Evolutionary conservation across 2,329 filamentous ascomycete species (phyloP).

Genomic region (Aureobasidium sp.): DNA sequence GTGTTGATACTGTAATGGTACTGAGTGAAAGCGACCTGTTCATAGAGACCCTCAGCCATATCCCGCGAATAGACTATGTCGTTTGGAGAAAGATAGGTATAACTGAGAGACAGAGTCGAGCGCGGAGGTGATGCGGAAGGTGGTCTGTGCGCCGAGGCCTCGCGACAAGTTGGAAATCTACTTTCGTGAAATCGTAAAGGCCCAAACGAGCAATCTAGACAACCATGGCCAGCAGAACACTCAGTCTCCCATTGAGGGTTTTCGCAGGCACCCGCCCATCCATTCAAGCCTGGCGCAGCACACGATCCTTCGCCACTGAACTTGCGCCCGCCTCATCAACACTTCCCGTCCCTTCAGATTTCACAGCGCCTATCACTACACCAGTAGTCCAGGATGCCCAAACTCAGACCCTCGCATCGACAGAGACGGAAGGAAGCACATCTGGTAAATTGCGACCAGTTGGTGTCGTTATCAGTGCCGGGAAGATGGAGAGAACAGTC

Average conservation of each 20-base stretch:
- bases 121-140: neutral
- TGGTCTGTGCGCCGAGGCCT: neutral
- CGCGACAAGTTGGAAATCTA: neutral
- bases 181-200: neutral
- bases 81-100: too few species aligned
- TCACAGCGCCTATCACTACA: constrained; percentile 1
- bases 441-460: constrained; percentile 16
- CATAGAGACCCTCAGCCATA: neutral
- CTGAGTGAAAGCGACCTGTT: too few species aligned
- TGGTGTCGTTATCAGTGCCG: constrained; percentile 70
- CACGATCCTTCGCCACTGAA: constrained; percentile 12
- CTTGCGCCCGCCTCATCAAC: constrained; percentile 1
- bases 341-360: neutral
- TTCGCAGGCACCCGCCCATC: constrained; percentile 12
- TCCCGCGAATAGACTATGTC: too few species aligned
- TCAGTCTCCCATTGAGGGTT: constrained; percentile 1
- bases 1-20: too few species aligned
- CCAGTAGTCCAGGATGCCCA: neutral
- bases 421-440: neutral
- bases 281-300: constrained; percentile 15
- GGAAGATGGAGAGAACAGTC: constrained; percentile 70
- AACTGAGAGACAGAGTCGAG: too few species aligned
- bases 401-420: neutral
- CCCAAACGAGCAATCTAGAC: neutral
- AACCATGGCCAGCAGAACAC: constrained; percentile 9